Conservation (phyloP, 129 eudicot species). For the Chrysanthemum lavandulifolium region DNA sequence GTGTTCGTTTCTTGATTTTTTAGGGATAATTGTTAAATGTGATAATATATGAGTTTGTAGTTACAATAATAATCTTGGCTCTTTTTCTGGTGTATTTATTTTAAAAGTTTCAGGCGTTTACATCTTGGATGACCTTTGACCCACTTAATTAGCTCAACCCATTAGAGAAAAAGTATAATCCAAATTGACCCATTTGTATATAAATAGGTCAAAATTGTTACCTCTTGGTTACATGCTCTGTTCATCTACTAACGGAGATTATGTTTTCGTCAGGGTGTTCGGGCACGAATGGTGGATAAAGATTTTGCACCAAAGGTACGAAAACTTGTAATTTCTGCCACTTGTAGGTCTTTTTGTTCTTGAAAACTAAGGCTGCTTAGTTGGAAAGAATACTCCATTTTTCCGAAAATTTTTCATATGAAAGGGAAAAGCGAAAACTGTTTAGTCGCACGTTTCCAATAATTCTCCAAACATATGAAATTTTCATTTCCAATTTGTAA, state of each 20-base stretch:
- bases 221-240: neutral
- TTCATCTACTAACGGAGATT: neutral
- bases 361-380: too few relatives aligned
- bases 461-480: too few relatives aligned
- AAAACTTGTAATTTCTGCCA: neutral
- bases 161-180: neutral
- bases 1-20: too few relatives aligned
- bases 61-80: neutral
- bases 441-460: too few relatives aligned
- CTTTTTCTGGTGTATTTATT: neutral
- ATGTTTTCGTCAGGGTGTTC: slow-evolving; percentile 54
- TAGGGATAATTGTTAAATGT: neutral
- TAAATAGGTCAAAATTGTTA: neutral
- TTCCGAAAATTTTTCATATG: too few relatives aligned
- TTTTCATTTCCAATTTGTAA: too few relatives aligned
- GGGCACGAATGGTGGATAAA: slow-evolving; percentile 74
- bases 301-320: slow-evolving; percentile 84
- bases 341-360: neutral
- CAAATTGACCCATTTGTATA: neutral
- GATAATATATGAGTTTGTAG: neutral
- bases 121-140: neutral
- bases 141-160: neutral
- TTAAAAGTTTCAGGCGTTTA: neutral
- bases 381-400: too few relatives aligned
- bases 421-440: too few relatives aligned